Conservation (phyloP, 495 filamentous ascomycete species). For the Aspergillus mulundensis region DNA sequence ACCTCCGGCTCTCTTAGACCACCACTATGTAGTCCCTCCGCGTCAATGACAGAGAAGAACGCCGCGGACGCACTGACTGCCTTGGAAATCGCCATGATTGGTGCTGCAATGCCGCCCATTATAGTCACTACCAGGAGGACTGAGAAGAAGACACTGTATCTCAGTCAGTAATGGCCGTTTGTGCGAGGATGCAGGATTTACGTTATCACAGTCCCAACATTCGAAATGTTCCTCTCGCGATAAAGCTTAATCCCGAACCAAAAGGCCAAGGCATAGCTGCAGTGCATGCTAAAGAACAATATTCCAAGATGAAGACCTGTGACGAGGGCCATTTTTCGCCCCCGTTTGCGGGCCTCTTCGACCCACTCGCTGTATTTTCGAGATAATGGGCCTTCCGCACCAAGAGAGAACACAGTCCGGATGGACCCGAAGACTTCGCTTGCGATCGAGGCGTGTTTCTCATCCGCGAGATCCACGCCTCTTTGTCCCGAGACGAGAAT, state of each 20-base stretch:
- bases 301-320: conserved; percentile 29
- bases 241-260: conserved; percentile 46
- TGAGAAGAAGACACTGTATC: conserved; percentile 44
- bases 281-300: conserved; percentile 40
- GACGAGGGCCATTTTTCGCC: conserved; percentile 29
- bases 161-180: background rate
- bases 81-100: conserved; percentile 44
- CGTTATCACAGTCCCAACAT: conserved; percentile 46
- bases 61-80: conserved; percentile 42
- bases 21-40: conserved; percentile 31
- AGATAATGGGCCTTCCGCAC: conserved; percentile 37
- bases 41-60: conserved; percentile 47
- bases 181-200: conserved; percentile 19
- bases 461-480: conserved; percentile 22
- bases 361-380: conserved; percentile 48
- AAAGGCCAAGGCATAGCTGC: conserved; percentile 49
- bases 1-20: conserved; percentile 25
- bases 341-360: conserved; percentile 52
- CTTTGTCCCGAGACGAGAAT: conserved; percentile 42
- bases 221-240: conserved; percentile 26
- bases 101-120: conserved; percentile 29
- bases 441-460: conserved; percentile 39
- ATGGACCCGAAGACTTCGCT: conserved; percentile 47
- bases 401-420: conserved; percentile 51
- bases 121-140: conserved; percentile 29